A percentile compares a stretch with the other conserved stretches of the same genome.
Conservation (phyloP, 2,329 filamentous ascomycete genomes). For the Botrytis squamosa region DNA sequence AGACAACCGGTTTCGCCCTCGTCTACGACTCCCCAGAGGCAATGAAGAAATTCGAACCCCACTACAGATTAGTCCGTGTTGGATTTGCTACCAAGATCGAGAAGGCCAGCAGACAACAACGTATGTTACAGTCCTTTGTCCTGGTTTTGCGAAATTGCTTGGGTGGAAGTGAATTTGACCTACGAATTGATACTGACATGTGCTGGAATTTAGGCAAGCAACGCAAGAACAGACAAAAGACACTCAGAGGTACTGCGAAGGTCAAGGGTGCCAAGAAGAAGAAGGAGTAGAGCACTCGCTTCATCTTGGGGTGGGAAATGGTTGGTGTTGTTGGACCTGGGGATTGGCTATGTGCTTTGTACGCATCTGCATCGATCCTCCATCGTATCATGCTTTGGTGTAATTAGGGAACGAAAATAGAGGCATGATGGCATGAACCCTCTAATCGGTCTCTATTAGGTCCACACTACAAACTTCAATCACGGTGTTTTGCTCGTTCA, state of each 20-base stretch:
- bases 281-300: constrained; percentile 72
- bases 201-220: constrained; percentile 78
- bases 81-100: constrained; percentile 92
- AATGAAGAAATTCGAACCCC: constrained; percentile 99
- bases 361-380: constrained; percentile 35
- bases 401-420: constrained; percentile 28
- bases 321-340: constrained; percentile 37
- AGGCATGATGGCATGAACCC: constrained; percentile 32
- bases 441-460: constrained; percentile 30
- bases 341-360: constrained; percentile 36
- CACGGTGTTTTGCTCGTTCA: constrained; percentile 33
- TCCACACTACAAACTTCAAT: constrained; percentile 33
- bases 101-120: constrained; percentile 97
- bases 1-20: constrained; percentile 98
- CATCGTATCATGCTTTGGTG: constrained; percentile 32
- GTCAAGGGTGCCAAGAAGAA: constrained; percentile 92
- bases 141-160: constrained; percentile 3
- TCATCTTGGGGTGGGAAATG: constrained; percentile 32
- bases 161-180: neutral
- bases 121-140: constrained; percentile 61
- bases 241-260: constrained; percentile 96
- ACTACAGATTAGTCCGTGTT: constrained; percentile 93
- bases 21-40: constrained; percentile 98
- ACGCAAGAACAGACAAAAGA: constrained; percentile 99
- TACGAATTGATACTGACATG: constrained; percentile 30